Evolutionary conservation across 2,329 filamentous ascomycete species (phyloP).

Genomic region (Eutypella sp.): DNA sequence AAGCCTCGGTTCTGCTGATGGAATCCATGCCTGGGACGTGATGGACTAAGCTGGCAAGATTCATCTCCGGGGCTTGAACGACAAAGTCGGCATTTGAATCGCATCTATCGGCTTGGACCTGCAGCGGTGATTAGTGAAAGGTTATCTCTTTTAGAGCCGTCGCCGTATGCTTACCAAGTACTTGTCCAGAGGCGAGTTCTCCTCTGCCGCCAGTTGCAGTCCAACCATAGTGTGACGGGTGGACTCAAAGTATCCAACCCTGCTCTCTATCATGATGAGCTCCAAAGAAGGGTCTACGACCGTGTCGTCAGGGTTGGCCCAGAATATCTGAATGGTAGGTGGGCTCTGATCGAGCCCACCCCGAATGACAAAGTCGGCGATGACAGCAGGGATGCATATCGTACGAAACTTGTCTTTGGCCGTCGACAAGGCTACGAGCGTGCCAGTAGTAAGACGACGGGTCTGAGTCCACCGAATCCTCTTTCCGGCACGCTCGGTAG

Average conservation of each 20-base stretch:
- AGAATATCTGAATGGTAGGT: constrained; percentile 72
- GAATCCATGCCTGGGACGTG: constrained; percentile 16
- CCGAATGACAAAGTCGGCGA: constrained; percentile 64
- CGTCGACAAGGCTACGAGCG: constrained; percentile 48
- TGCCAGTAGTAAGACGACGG: constrained; percentile 47
- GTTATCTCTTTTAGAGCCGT: background rate
- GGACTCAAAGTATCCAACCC: constrained; percentile 71
- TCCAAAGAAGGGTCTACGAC: constrained; percentile 63
- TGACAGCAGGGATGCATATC: constrained; percentile 63
- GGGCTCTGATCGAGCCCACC: constrained; percentile 59
- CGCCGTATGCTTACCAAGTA: constrained; percentile 40
- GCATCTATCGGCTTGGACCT: constrained; percentile 35
- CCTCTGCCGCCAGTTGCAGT: constrained; percentile 53
- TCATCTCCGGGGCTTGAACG: constrained; percentile 22
- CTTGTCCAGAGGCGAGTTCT: constrained; percentile 54
- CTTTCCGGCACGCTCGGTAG: constrained; percentile 58
- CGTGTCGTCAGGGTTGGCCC: constrained; percentile 54
- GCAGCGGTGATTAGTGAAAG: background rate
- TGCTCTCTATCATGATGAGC: constrained; percentile 75
- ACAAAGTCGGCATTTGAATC: constrained; percentile 29
- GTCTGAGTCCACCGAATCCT: constrained; percentile 60
- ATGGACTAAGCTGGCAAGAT: constrained; percentile 29
- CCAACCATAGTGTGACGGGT: constrained; percentile 67
- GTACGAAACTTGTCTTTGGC: constrained; percentile 56
- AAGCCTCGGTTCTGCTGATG: constrained; percentile 7